Base-by-base conservation (phyloP, 2,329 filamentous ascomycete species). In the Phaeomoniella chlamydospora region DNA sequence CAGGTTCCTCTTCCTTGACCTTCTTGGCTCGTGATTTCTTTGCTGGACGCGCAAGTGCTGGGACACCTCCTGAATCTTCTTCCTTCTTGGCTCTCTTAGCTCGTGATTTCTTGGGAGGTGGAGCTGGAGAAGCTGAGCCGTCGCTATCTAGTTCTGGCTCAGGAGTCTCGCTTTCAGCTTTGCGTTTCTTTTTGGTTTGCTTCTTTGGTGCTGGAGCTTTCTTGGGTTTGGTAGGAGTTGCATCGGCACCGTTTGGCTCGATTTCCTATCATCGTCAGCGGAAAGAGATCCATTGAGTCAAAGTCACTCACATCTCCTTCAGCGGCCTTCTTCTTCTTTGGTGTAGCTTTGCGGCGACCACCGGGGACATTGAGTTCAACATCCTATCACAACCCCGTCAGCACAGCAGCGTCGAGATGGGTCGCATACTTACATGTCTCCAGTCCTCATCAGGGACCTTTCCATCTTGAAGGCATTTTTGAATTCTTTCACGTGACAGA, bases 391-490 rank as follows among this genome's bases (percentile, higher is more conserved):
- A 29, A 26, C 32, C 29, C 15, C 29, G 13, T 3, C 33, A 31
- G 30, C 33, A 12, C 22, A 15, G 22, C 19, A 34, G 31, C n/a
- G 26, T 15, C 18, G 38, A 48, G 44, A 32, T 35, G 49, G 42
- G 18, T 9, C 29, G 43, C 41, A 36, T 18, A 65, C 80, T 61
- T 69, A 93, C 86, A 10, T 85, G 85, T 19, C 80, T 88, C 75
- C 85, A 94, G 47, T 94, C 88, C 35, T 83, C 78, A 30, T 84
- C 69, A 45, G 81, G 79, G 47, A 96, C 79, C 48, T 90, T 82
- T 15, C 84, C 85, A 52, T 87, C 70, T 39, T 70, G 67, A 15
- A 94, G 56, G 35, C 80, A 83, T 32, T 70, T 70, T 35, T 70
- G 66, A 44, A 94, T 64, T 64, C 90, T 94, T 31, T 72, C 72